These are phyloP conservation scores for Hanseniaspora clermontiae DNA, from an alignment of 805 yeast species.

Conservation along the genomic window DNA sequence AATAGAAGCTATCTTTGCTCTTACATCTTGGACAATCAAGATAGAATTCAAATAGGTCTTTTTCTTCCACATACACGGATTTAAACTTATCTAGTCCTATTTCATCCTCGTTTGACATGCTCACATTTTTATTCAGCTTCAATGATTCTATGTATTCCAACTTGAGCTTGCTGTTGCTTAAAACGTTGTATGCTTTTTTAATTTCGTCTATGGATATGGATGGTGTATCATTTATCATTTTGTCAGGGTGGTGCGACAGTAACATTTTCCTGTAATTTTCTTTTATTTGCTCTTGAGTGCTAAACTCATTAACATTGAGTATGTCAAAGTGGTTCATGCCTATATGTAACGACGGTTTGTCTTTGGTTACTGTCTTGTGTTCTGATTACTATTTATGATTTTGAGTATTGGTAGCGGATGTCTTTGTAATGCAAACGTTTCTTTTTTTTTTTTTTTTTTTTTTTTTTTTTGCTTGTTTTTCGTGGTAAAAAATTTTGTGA, in stretches of 20 bases:
- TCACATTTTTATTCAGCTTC: conserved; percentile 24
- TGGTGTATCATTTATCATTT: conserved; percentile 22
- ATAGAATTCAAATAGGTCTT: conserved; percentile 30
- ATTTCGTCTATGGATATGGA: conserved; percentile 32
- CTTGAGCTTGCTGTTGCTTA: conserved; percentile 34
- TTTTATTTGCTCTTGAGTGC: conserved; percentile 35
- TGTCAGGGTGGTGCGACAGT: conserved; percentile 70
- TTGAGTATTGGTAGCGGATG: background rate
- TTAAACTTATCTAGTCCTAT: conserved; percentile 51
- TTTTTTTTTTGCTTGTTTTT: background rate
- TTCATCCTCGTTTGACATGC: conserved; percentile 41
- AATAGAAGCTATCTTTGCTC: conserved; percentile 37
- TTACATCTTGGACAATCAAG: conserved; percentile 60
- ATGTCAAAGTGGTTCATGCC: conserved; percentile 39
- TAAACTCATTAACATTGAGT: conserved; percentile 37
- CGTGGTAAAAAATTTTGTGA: background rate
- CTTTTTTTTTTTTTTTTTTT: conserved; percentile 6
- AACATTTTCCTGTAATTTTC: conserved; percentile 52
- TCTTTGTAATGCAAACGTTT: background rate
- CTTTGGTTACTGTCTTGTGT: background rate
- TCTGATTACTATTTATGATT: too few species aligned
- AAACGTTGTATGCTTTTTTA: conserved; percentile 50
- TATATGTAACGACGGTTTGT: background rate
- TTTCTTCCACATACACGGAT: conserved; percentile 19
- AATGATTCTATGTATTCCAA: conserved; percentile 42